A percentile compares a stretch with the other conserved stretches of the same genome.
Conservation (phyloP, 176 grass and related monocot genomes). For the Triticum aestivum region DNA sequence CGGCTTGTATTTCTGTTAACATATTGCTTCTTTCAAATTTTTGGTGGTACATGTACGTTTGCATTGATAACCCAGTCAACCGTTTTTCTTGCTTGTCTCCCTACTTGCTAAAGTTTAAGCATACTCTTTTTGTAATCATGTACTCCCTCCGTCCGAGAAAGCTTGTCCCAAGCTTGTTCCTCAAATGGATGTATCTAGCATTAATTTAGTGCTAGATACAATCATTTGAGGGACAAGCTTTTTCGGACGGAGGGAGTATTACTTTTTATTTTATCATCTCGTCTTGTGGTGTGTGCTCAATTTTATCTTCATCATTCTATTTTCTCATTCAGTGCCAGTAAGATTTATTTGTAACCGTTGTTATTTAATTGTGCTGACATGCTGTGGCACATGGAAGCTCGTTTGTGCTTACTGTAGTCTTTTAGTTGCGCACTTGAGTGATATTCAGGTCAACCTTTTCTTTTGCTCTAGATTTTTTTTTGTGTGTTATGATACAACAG, state of each 20-base stretch:
- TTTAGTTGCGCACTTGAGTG: background rate
- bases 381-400: background rate
- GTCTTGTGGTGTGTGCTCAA: background rate
- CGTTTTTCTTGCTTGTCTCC: constrained; percentile 1
- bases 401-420: background rate
- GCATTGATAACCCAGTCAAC: background rate
- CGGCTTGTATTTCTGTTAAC: constrained; percentile 19
- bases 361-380: background rate
- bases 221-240: too few relatives aligned
- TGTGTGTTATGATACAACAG: background rate
- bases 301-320: background rate
- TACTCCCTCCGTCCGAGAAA: too few relatives aligned
- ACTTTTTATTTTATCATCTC: constrained; percentile 2
- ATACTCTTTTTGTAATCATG: background rate
- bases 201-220: too few relatives aligned
- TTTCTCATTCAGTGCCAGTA: background rate
- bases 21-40: constrained; percentile 7
- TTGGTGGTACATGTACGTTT: constrained; percentile 4
- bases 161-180: too few relatives aligned
- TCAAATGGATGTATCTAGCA: too few relatives aligned
- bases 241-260: background rate
- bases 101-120: background rate
- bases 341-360: background rate
- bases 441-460: background rate
- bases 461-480: background rate